Percentiles rank a stretch among this genome's conserved stretches.
phyloP scores from a whole-genome alignment of 148 eudicot species.

The Hydrangea macrophylla region DNA sequence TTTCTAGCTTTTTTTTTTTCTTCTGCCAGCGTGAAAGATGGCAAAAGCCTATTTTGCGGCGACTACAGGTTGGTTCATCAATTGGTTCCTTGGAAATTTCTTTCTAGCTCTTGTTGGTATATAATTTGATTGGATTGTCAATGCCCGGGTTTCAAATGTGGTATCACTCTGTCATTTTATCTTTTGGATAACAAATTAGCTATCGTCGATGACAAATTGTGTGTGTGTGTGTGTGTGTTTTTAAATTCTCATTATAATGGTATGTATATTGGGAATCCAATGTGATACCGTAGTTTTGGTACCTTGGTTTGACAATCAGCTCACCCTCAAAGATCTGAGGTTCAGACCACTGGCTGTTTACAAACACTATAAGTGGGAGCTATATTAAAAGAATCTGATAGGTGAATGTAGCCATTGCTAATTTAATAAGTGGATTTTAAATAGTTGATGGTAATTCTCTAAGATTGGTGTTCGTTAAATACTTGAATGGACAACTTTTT shows the following conservation, averaged over 20 bases:
- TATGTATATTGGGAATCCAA: not conserved
- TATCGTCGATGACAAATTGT: not conserved
- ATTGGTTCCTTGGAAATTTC: not conserved
- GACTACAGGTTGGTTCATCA: conserved; percentile 70
- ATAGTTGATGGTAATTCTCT: not conserved
- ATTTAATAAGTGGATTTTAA: not conserved
- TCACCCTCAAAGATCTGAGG: not conserved
- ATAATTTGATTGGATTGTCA: not conserved
- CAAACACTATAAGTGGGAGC: too few relatives aligned
- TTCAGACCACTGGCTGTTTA: not conserved
- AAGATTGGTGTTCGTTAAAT: not conserved
- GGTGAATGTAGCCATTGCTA: not conserved
- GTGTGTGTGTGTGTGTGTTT: not conserved
- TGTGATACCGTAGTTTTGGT: not conserved
- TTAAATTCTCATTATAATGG: too few relatives aligned
- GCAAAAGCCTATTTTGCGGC: conserved; percentile 93
- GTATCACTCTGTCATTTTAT: not conserved
- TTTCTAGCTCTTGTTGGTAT: not conserved
- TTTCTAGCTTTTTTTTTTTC: conserved; percentile 5
- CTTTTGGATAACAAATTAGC: not conserved
- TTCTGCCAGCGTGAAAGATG: conserved; percentile 69
- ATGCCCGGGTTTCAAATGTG: not conserved
- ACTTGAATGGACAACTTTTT: too few relatives aligned
- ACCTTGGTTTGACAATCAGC: not conserved
- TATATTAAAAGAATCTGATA: not conserved